phyloP scores from a whole-genome alignment of 2,329 filamentous ascomycete species.

The Sphaerulina populicola region DNA sequence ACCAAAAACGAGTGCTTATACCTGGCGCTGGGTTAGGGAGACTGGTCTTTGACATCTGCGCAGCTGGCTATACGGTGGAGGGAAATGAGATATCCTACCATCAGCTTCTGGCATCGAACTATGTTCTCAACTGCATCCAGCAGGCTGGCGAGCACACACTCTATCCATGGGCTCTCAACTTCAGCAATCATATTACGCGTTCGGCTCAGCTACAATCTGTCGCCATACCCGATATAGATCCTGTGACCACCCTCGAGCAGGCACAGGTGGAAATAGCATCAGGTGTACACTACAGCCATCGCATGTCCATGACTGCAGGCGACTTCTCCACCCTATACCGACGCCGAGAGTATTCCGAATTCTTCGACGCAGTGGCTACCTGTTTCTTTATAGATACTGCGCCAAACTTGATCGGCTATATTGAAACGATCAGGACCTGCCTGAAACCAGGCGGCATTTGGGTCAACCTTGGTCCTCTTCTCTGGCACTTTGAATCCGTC shows the following conservation, averaged over 20 bases:
- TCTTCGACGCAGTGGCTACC: conserved; percentile 74
- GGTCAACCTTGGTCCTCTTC: conserved; percentile 79
- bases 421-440: conserved; percentile 73
- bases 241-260: conserved; percentile 33
- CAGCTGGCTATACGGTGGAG: conserved; percentile 63
- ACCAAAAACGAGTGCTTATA: conserved; percentile 61
- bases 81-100: conserved; percentile 96
- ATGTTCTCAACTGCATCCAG: conserved; percentile 62
- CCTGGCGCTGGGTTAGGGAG: conserved; percentile 85
- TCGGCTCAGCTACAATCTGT: conserved; percentile 67
- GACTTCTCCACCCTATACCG: conserved; percentile 87
- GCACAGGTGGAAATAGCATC: conserved; percentile 18
- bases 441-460: conserved; percentile 70
- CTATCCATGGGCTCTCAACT: conserved; percentile 77
- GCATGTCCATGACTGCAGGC: conserved; percentile 87
- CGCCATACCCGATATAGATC: conserved; percentile 64
- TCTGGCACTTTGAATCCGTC: conserved; percentile 91
- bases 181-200: conserved; percentile 74
- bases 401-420: conserved; percentile 81
- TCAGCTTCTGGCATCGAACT: conserved; percentile 76
- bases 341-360: conserved; percentile 50
- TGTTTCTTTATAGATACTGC: conserved; percentile 98
- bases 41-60: conserved; percentile 78
- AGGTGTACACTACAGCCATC: conserved; percentile 43
- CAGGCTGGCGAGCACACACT: conserved; percentile 58